Evolutionary conservation across 1,139 yeast genomes (phyloP).

Genomic region (Meyerozyma smithsonii): DNA sequence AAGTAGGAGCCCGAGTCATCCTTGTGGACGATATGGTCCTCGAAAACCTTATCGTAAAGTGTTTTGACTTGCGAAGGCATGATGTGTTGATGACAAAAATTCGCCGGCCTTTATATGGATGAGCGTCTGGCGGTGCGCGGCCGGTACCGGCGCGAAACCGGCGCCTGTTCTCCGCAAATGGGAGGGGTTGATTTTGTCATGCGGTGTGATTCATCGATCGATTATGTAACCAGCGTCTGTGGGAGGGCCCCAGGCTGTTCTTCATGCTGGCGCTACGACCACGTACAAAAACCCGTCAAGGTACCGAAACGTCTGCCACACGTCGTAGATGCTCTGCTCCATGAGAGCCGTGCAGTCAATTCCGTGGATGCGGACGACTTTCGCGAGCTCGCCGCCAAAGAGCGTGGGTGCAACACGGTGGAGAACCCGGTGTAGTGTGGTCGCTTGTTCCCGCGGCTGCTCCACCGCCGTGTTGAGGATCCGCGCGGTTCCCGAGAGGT

Average conservation of each 20-base stretch:
- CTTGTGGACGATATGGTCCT: slow-evolving; percentile 85
- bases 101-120: neutral
- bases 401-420: slow-evolving; percentile 39
- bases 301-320: slow-evolving; percentile 53
- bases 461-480: slow-evolving; percentile 47
- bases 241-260: neutral
- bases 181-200: slow-evolving; percentile 1
- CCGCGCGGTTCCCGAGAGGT: slow-evolving; percentile 42
- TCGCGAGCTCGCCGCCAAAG: slow-evolving; percentile 15
- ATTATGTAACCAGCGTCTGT: neutral
- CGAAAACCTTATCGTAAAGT: slow-evolving; percentile 92
- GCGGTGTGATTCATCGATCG: neutral
- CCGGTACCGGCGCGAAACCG: slow-evolving; percentile 12
- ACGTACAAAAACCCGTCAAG: slow-evolving; percentile 79
- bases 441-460: slow-evolving; percentile 17
- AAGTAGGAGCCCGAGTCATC: slow-evolving; percentile 85
- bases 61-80: slow-evolving; percentile 41
- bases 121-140: slow-evolving; percentile 1
- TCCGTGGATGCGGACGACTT: slow-evolving; percentile 57
- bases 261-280: slow-evolving; percentile 23
- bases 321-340: slow-evolving; percentile 41
- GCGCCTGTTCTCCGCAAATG: slow-evolving; percentile 4
- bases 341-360: slow-evolving; percentile 40
- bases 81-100: neutral
- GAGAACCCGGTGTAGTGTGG: slow-evolving; percentile 40